Evolutionary conservation across 306 rosid genomes (phyloP).

Genomic region (Gastrolobium bilobum): DNA sequence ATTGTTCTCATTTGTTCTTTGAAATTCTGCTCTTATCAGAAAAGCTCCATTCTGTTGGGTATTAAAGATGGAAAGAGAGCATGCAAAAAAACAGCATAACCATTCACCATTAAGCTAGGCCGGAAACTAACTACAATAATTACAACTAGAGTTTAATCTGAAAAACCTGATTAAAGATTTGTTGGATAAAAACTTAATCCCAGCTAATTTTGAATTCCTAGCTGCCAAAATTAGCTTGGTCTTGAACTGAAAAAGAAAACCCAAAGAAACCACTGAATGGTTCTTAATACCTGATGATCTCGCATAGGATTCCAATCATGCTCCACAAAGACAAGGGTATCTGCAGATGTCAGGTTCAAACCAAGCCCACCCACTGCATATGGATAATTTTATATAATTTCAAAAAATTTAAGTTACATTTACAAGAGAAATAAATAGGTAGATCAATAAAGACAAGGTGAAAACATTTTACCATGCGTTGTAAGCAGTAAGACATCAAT

Average conservation of each 20-base stretch:
- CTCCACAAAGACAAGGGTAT: constrained; percentile 96
- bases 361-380: constrained; percentile 97
- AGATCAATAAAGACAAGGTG: constrained; percentile 9
- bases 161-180: constrained; percentile 23
- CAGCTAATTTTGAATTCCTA: constrained; percentile 27
- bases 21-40: too few relatives aligned
- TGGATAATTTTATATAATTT: constrained; percentile 36
- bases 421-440: constrained; percentile 13
- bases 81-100: constrained; percentile 21
- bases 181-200: constrained; percentile 10
- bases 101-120: background rate
- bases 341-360: constrained; percentile 96
- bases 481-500: constrained; percentile 93
- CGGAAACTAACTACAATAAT: constrained; percentile 19
- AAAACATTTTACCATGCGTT: constrained; percentile 76
- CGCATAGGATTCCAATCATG: constrained; percentile 99
- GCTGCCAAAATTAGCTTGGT: constrained; percentile 25
- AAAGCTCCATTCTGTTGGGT: constrained; percentile 4
- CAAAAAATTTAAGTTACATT: constrained; percentile 8
- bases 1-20: too few relatives aligned
- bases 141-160: constrained; percentile 26
- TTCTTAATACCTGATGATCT: constrained; percentile 82
- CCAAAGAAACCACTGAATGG: constrained; percentile 34
- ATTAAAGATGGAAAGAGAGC: background rate
- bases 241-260: constrained; percentile 19